phyloP scores from a whole-genome alignment of 2,329 filamentous ascomycete genomes.

The Xylariaceae sp. region DNA sequence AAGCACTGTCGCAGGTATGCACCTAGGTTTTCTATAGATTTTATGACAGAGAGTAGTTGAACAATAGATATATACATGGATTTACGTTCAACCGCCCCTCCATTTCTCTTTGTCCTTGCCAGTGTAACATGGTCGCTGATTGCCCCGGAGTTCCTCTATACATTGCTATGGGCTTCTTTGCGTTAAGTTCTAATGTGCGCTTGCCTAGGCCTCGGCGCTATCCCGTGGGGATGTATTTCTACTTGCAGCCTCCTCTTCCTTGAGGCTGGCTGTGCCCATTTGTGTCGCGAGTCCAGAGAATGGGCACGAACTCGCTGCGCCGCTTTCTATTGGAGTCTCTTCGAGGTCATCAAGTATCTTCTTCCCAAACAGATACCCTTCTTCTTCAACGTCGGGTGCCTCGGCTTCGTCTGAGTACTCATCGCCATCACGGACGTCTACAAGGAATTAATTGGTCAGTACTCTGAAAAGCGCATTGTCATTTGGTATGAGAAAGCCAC shows the following conservation, averaged over 20 bases:
- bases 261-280: slow-evolving; percentile 4
- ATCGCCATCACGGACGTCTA: slow-evolving; percentile 54
- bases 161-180: too few relatives aligned
- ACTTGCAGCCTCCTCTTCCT: not conserved
- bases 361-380: slow-evolving; percentile 62
- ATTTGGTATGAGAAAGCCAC: not conserved
- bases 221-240: too few relatives aligned
- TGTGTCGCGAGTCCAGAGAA: slow-evolving; percentile 19
- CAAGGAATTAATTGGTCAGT: slow-evolving; percentile 9
- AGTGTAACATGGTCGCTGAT: too few relatives aligned
- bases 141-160: too few relatives aligned
- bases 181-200: too few relatives aligned
- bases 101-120: too few relatives aligned
- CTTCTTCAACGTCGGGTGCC: slow-evolving; percentile 51
- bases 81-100: too few relatives aligned
- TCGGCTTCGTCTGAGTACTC: slow-evolving; percentile 49
- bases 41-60: too few relatives aligned
- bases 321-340: slow-evolving; percentile 28
- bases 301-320: slow-evolving; percentile 14
- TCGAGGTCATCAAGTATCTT: slow-evolving; percentile 48
- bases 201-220: too few relatives aligned
- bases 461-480: not conserved
- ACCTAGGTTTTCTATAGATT: too few relatives aligned
- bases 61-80: too few relatives aligned
- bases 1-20: not conserved